Evolutionary conservation across 1,139 yeast genomes (phyloP).

Genomic region (Blastobotrys ciferrii): DNA sequence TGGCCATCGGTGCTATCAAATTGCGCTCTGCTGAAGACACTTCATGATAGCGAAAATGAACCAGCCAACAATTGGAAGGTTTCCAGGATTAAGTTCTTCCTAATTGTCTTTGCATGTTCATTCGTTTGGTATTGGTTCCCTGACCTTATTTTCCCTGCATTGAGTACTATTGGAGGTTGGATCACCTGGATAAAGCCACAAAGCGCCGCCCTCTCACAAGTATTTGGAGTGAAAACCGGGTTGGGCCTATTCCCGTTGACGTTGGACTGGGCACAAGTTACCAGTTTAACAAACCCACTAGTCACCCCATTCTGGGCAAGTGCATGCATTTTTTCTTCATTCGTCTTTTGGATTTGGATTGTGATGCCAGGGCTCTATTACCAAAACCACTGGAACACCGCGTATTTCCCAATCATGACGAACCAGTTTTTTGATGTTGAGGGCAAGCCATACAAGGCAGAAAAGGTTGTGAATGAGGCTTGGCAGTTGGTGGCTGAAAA

Average conservation of each 20-base stretch:
- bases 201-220: constrained; percentile 48
- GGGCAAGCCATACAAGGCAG: constrained; percentile 45
- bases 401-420: constrained; percentile 54
- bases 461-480: constrained; percentile 43
- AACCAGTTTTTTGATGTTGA: constrained; percentile 48
- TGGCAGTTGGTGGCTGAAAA: constrained; percentile 35
- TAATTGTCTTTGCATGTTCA: constrained; percentile 38
- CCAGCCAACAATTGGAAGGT: constrained; percentile 50
- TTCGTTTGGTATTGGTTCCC: constrained; percentile 60
- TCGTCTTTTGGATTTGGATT: constrained; percentile 43
- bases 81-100: constrained; percentile 47
- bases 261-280: constrained; percentile 50
- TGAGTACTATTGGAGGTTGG: constrained; percentile 56
- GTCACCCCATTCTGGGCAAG: constrained; percentile 48
- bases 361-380: constrained; percentile 46
- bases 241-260: constrained; percentile 55
- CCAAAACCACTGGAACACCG: constrained; percentile 51
- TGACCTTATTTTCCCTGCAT: constrained; percentile 47
- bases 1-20: constrained; percentile 60
- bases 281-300: constrained; percentile 33
- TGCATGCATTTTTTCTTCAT: constrained; percentile 41
- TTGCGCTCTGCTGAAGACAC: constrained; percentile 47
- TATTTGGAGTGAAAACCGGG: constrained; percentile 54
- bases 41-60: constrained; percentile 17
- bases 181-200: constrained; percentile 58